These are phyloP conservation scores for Ramaria sp. DNA, from an alignment of 768 basidiomycete genomes.

Conservation along the genomic window DNA sequence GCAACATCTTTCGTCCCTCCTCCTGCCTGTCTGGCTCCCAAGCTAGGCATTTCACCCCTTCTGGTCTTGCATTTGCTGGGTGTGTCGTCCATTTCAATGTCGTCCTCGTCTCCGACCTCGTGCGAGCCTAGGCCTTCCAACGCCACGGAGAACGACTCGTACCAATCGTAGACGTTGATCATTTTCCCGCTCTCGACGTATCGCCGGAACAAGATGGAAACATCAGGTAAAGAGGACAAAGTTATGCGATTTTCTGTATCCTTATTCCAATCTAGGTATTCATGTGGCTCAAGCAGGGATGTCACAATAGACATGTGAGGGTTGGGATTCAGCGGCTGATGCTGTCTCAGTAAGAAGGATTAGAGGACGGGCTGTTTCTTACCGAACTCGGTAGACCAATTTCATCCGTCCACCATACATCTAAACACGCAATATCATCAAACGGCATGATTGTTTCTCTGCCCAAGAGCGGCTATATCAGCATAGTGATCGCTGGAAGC, in stretches of 20 bases:
- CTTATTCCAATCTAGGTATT: not conserved
- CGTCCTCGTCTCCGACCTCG: constrained; percentile 23
- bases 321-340: constrained; percentile 10
- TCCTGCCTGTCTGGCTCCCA: not conserved
- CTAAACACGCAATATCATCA: constrained; percentile 2
- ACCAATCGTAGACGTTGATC: constrained; percentile 88
- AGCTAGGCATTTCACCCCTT: constrained; percentile 38
- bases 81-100: constrained; percentile 12
- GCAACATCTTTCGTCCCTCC: constrained; percentile 4
- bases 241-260: not conserved
- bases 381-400: not conserved
- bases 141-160: constrained; percentile 58
- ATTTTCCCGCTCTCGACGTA: constrained; percentile 72
- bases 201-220: constrained; percentile 61
- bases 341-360: not conserved
- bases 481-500: not conserved
- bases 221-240: constrained; percentile 44
- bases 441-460: not conserved
- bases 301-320: constrained; percentile 8
- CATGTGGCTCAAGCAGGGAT: constrained; percentile 4
- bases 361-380: not conserved
- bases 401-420: constrained; percentile 6
- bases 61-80: constrained; percentile 14
- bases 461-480: not conserved
- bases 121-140: constrained; percentile 34